Base-by-base conservation (phyloP, 2,329 filamentous ascomycete genomes). In the Lecanicillium sp. region DNA sequence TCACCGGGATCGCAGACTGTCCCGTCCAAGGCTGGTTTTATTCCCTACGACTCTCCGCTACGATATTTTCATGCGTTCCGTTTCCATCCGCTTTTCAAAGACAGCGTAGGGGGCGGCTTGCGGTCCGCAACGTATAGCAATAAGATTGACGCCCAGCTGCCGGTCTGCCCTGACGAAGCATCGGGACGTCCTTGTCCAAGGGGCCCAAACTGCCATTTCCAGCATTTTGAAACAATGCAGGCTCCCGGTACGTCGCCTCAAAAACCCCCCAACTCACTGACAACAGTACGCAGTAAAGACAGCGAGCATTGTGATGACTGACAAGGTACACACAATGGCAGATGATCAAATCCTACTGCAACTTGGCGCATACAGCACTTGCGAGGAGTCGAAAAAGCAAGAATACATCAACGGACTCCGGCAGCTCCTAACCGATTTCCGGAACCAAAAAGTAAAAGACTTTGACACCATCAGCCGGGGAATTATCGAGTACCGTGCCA, bases 61-160 rank as follows among this genome's bases (percentile, higher is more conserved):
- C 79, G 77, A 49, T 75, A 77, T 50, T 96, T 97, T 61, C 87
- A 80, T 58, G 83, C 86, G 28, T 98, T 86, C 63, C 87, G 90
- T 50, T 96, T 90, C 57, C 89, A 97, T 56, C 86, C 87, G 22
- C 69, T 76, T 37, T 97, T 81, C 62, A 67, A 71, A 47, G 61
- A 82, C 36, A 68, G 77, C 41, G 79, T 95, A 41, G 58, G 77
- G 40, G 83, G 81, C 45, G 90, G 90, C 31, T 82, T 88, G 55
- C 81, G 84, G 56, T 97, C 92, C 47, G 72, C 94, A 67, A 97
- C 89, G 31, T 97, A 90, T 65, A 96, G 87, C 65, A 86, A 94
- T 62, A 82, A 81, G 50, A 94, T 98, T 61, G 80, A 96, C 57
- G 71, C 80, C 17, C 71, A 77, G 44, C 80, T 75, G 50, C 74